Evolutionary conservation across 768 basidiomycete species (phyloP), one percentile per base, ranked within the genome.

Genomic region (Mycena sanguinolenta): DNA sequence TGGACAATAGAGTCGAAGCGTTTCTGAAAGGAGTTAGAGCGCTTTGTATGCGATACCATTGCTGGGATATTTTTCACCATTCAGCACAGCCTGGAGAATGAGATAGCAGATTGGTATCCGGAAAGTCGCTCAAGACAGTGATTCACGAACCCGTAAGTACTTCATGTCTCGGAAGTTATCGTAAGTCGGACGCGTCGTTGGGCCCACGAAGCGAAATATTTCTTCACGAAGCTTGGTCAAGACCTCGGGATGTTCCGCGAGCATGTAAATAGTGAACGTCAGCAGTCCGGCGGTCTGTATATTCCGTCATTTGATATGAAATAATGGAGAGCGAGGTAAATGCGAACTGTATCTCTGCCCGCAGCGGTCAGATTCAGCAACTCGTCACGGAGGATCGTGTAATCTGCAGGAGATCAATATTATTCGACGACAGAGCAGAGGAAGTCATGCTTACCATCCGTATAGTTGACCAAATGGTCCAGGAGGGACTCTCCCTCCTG

Each of bases 111-210:
- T 49, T 3, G 14, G 23, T 19, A 28, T 1, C 9, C 1, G 38
- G 28, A 9, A 8, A 1, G 17, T 25, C n/a, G 21, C 7, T 16
- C 7, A 5, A 28, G 17, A 9, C 10, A 84, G 86, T 75, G n/a
- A 64, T 89, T 83, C 5, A n/a, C n/a, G n/a, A n/a, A 89, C 89
- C 49, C 88, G 76, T 67, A 90, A 77, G 71, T 87, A 91, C 65
- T 88, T 89, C 88, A 90, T 86, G 21, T 85, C 83, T 34, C 86
- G 80, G 69, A 91, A 82, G 57, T 88, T 84, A 39, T 89, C 88
- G 71, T 86, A 87, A 2, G 87, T 86, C 0, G 90, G 89, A 2
- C 82, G 67, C 14, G 82, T 75, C 5, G 73, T 78, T 8, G 80
- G 75, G 0, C 89, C 89, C 23, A 90, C 82, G 14, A 80, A 78